Conservation (phyloP, 2,329 filamentous ascomycete species). For the Penicillium brevicompactum region DNA sequence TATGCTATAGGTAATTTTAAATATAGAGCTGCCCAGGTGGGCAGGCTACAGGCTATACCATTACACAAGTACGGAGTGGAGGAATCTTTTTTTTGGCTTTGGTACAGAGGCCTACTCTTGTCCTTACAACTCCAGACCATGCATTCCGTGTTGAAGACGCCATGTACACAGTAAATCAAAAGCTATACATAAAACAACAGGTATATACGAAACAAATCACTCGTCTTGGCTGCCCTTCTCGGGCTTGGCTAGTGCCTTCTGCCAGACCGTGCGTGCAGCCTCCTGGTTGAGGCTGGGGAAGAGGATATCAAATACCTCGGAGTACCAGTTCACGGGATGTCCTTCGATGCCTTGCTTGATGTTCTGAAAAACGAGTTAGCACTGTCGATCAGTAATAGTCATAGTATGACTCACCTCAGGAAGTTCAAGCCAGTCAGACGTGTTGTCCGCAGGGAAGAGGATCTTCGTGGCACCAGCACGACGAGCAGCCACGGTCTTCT, state of each 20-base stretch:
- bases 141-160: conserved; percentile 36
- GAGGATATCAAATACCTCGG: conserved; percentile 86
- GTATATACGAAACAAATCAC: conserved; percentile 17
- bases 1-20: background rate
- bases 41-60: no score
- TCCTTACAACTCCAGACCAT: conserved; percentile 35
- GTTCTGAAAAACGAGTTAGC: conserved; percentile 63
- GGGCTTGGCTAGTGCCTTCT: conserved; percentile 61
- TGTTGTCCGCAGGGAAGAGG: conserved; percentile 92
- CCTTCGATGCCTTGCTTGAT: conserved; percentile 97
- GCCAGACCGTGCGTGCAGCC: conserved; percentile 72
- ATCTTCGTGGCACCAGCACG: conserved; percentile 90
- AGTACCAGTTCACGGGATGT: conserved; percentile 89
- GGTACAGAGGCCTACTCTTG: conserved; percentile 12
- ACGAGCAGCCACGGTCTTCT: conserved; percentile 96
- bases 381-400: conserved; percentile 8
- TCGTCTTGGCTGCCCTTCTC: conserved; percentile 44
- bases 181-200: conserved; percentile 21
- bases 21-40: no score
- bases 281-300: conserved; percentile 79
- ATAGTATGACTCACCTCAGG: conserved; percentile 72
- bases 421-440: conserved; percentile 95
- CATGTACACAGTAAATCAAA: conserved; percentile 28
- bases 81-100: conserved; percentile 11
- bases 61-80: conserved; percentile 6